Percentiles rank a stretch among this genome's conserved stretches.
These are phyloP conservation scores for Prunus persica DNA, from an alignment of 306 rosid species.

Conservation along the genomic window DNA sequence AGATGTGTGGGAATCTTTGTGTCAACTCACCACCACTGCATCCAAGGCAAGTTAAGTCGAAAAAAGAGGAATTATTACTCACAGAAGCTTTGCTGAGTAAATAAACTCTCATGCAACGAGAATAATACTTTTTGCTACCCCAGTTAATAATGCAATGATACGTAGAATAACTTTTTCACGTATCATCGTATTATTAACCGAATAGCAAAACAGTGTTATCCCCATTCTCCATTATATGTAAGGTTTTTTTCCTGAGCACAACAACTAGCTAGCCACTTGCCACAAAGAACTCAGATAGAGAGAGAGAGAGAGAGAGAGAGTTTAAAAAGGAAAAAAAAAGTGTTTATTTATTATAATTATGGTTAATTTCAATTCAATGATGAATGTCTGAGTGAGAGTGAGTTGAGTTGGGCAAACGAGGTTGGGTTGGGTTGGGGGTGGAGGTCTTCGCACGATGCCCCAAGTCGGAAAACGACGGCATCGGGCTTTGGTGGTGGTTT, in stretches of 20 bases:
- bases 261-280: too few species aligned
- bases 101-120: too few species aligned
- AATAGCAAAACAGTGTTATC: too few species aligned
- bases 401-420: not conserved
- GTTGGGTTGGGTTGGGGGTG: not conserved
- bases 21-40: not conserved
- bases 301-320: too few species aligned
- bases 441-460: not conserved
- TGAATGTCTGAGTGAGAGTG: not conserved
- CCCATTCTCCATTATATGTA: rapidly evolving
- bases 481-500: not conserved
- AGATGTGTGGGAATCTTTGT: not conserved
- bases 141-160: too few species aligned
- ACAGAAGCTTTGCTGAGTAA: too few species aligned
- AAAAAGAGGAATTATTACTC: too few species aligned
- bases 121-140: too few species aligned
- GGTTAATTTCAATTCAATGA: not conserved
- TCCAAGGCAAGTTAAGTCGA: not conserved
- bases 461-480: constrained; percentile 18
- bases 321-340: not conserved
- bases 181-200: too few species aligned
- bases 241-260: too few species aligned
- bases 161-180: rapidly evolving
- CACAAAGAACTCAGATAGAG: not conserved
- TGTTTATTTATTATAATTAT: not conserved